These are phyloP conservation scores for Erysimum cheiri DNA, from an alignment of 441 rosid genomes.

Conservation along the genomic window DNA sequence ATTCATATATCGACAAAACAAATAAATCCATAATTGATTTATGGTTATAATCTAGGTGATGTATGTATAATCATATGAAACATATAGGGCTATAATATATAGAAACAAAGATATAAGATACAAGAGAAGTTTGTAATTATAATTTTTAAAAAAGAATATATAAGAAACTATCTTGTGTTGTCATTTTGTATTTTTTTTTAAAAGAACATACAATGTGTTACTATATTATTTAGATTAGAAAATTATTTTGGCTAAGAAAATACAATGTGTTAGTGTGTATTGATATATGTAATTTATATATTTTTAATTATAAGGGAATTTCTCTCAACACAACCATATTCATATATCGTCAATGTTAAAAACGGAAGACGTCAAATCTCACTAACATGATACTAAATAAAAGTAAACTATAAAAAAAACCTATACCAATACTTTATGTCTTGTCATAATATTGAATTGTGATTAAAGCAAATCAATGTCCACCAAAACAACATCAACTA, in stretches of 20 bases:
- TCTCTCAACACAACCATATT: not conserved
- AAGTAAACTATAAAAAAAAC: constrained; percentile 8
- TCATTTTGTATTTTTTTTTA: not conserved
- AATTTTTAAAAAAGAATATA: too few relatives aligned
- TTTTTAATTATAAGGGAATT: not conserved
- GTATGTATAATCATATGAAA: not conserved
- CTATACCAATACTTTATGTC: constrained; percentile 1
- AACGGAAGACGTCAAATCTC: constrained; percentile 5
- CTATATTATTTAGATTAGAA: too few relatives aligned
- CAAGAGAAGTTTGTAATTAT: constrained; percentile 2
- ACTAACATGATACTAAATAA: constrained; percentile 1
- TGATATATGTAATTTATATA: not conserved
- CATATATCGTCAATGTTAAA: not conserved
- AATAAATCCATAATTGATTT: not conserved
- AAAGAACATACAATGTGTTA: too few relatives aligned
- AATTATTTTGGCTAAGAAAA: too few relatives aligned
- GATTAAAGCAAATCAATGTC: constrained; percentile 3
- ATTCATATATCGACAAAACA: not conserved
- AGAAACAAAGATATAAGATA: not conserved
- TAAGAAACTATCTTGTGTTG: not conserved
- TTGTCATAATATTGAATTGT: not conserved
- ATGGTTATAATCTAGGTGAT: not conserved
- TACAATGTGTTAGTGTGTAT: too few relatives aligned
- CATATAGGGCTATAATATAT: not conserved
- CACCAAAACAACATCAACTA: constrained; percentile 26